Evolutionary conservation across 2,329 filamentous ascomycete genomes (phyloP), one percentile per base, ranked within the genome.

Genomic region (Arthrinium phaeospermum): DNA sequence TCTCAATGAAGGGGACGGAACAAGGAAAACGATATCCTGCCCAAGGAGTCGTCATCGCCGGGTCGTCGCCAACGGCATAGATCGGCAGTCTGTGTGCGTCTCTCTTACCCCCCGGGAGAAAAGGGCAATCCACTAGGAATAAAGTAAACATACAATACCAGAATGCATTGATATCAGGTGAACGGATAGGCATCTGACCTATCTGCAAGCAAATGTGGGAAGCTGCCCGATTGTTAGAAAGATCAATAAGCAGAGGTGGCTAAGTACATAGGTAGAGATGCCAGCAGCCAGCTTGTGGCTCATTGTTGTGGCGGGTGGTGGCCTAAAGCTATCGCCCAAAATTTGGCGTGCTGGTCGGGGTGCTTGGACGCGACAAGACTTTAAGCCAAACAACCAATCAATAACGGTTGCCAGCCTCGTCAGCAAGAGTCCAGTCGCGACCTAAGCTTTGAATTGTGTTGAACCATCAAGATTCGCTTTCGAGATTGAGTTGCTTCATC

Each of bases 351-450:
- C 34, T 45, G 19, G 22, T 4, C 27, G 4, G 4, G 41, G 41
- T 46, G 41, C 30, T 30, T 22, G 67, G 27, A 45, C 30, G 44
- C 24, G 67, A 47, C 19, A 22, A 45, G 41, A 68, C n/a, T 47
- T 44, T 46, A 47, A 22, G 45, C 41, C n/a, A 30, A 68, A 67
- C 64, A 45, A 47, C 67, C 41, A 34, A 68, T n/a, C 46, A 47
- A 68, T 30, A 30, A 34, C 67, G 22, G 30, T 47, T 30, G 30
- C 67, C 67, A 45, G 67, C 67, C 44, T 46, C 67, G 67, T 34
- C 67, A 30, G 67, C 44, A 45, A 34, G 30, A 68, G 46, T 47
- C 34, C 67, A 37, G 47, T 69, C 67, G 67, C 67, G 67, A 69
- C 67, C 45, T 37, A 46, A 69, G 47, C 67, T 47, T 45, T 49